A percentile compares a stretch with the other conserved stretches of the same genome.
phyloP scores from a whole-genome alignment of 139 green algal species.

The Spirogloea muscicola region DNA sequence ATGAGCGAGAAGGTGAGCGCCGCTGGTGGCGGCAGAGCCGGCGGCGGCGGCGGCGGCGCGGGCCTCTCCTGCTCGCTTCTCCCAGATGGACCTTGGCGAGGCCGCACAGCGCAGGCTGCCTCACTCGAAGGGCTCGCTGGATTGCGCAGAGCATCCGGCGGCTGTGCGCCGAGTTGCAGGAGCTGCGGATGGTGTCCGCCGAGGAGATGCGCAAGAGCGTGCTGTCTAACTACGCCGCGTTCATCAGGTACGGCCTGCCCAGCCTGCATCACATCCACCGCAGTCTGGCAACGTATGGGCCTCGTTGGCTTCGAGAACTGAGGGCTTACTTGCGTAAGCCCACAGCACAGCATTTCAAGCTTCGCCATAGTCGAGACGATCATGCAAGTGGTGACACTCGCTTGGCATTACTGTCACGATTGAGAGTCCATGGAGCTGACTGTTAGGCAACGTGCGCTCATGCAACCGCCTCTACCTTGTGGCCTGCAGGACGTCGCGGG shows the following conservation, averaged over 20 bases:
- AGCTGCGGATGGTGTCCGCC: slow-evolving; percentile 26
- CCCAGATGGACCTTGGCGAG: too few relatives aligned
- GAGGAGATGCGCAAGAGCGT: slow-evolving; percentile 48
- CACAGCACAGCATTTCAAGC: neutral
- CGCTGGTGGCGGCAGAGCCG: too few relatives aligned
- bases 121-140: too few relatives aligned
- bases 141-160: slow-evolving; percentile 40
- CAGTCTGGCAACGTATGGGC: neutral
- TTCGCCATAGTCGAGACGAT: neutral
- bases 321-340: neutral
- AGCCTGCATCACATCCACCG: neutral
- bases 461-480: neutral
- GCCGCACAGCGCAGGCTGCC: too few relatives aligned
- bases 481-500: slow-evolving; percentile 28
- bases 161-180: slow-evolving; percentile 30
- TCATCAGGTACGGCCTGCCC: slow-evolving; percentile 12
- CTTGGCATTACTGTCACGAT: neutral
- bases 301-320: neutral
- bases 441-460: neutral
- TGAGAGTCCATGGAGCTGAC: neutral
- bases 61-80: too few relatives aligned
- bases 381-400: neutral
- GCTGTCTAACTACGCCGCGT: slow-evolving; percentile 29
- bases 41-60: too few relatives aligned
- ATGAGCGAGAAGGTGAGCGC: slow-evolving; percentile 49